These are phyloP conservation scores for Trichoderma sp. DNA, from an alignment of 2,329 filamentous ascomycete species.

Conservation along the genomic window DNA sequence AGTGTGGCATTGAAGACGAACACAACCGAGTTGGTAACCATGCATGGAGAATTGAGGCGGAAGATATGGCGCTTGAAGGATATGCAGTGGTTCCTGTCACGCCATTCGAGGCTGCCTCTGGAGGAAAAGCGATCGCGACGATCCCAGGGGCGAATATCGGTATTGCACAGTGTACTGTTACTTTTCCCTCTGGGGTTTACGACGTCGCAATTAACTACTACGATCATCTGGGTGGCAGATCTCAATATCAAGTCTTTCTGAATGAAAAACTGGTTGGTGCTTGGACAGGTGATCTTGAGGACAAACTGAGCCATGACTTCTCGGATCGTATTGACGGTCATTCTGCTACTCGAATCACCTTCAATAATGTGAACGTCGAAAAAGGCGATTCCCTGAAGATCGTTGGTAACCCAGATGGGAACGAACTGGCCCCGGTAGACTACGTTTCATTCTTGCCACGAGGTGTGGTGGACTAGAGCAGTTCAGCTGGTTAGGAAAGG, in stretches of 20 bases:
- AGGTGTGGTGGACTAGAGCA: background rate
- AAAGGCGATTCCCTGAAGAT: background rate
- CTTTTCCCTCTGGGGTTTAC: background rate
- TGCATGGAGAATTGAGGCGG: background rate
- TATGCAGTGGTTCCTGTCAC: background rate
- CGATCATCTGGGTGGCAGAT: background rate
- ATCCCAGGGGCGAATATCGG: background rate
- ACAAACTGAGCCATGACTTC: background rate
- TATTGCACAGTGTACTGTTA: background rate
- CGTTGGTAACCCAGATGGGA: background rate
- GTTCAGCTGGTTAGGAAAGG: background rate
- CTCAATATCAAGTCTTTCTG: background rate
- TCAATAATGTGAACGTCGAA: background rate
- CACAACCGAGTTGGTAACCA: background rate
- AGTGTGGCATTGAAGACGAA: background rate
- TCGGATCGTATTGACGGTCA: background rate
- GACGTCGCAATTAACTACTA: background rate
- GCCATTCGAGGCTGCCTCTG: background rate
- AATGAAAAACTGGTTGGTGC: background rate
- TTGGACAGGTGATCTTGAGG: background rate
- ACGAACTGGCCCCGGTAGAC: background rate
- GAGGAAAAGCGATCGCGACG: background rate
- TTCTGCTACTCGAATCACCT: background rate
- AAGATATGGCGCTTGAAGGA: background rate
- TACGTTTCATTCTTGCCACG: background rate